phyloP scores from a whole-genome alignment of 2,329 filamentous ascomycete species.

The Furcasterigmium sp. region DNA sequence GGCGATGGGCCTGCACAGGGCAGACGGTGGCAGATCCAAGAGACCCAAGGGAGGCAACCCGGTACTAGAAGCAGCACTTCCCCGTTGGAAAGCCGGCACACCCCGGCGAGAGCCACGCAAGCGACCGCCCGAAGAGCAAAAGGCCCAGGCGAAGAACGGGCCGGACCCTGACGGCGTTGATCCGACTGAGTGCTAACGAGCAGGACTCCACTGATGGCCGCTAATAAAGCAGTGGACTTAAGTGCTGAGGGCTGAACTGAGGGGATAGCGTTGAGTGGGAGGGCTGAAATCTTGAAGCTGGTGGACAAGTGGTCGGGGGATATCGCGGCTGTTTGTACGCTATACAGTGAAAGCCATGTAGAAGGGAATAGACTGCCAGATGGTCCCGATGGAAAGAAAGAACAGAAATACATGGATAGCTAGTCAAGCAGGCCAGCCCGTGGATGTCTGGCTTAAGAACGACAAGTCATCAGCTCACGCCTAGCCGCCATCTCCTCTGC shows the following conservation, averaged over 20 bases:
- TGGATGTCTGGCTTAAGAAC: too few relatives aligned
- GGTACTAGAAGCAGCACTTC: neutral
- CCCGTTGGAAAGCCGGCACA: neutral
- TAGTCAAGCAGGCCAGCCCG: too few relatives aligned
- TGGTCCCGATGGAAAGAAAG: too few relatives aligned
- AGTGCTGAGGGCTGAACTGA: too few relatives aligned
- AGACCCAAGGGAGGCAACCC: neutral
- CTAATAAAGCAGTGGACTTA: too few relatives aligned
- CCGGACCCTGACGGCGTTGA: neutral
- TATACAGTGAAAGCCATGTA: too few relatives aligned
- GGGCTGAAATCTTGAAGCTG: neutral
- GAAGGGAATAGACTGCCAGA: too few relatives aligned
- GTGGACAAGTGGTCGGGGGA: too few relatives aligned
- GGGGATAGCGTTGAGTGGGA: neutral
- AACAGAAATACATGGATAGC: too few relatives aligned
- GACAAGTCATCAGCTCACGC: too few relatives aligned
- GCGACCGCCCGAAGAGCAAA: neutral
- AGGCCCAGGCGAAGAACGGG: neutral
- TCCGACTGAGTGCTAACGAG: neutral
- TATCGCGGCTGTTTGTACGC: too few relatives aligned
- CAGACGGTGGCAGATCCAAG: neutral
- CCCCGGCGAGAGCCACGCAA: neutral
- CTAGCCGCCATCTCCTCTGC: too few relatives aligned
- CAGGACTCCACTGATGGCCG: conserved; percentile 1
- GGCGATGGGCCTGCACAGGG: neutral